Conservation (phyloP, 139 green algal species). For the Coccomyxa sp. region DNA sequence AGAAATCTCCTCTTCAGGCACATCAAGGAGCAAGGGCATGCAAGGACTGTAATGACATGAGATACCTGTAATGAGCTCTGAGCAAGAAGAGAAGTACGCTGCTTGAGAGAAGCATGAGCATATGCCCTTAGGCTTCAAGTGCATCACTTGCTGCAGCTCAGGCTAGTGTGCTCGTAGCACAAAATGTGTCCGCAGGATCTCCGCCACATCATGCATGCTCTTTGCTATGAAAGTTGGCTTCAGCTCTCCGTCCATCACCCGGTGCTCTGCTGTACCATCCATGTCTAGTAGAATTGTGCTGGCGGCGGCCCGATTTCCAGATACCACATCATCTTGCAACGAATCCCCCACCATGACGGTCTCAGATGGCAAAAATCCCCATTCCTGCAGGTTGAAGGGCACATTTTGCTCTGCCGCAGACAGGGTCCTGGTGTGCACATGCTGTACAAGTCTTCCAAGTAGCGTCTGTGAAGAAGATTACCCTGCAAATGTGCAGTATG, state of each 20-base stretch:
- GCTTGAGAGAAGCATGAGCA: no score
- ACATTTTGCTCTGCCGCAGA: background rate
- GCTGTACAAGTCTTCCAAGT: no score
- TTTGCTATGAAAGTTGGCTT: conserved; percentile 47
- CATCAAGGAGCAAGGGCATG: background rate
- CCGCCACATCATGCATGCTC: conserved; percentile 38
- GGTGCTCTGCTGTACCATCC: conserved; percentile 5
- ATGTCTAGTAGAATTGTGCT: conserved; percentile 61
- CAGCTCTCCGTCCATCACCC: conserved; percentile 40
- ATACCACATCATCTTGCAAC: conserved; percentile 34
- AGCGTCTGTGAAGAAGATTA: no score
- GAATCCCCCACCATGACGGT: no score
- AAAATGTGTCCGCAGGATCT: conserved; percentile 37
- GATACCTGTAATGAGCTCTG: no score
- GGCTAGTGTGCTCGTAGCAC: conserved; percentile 9
- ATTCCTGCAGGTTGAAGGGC: conserved; percentile 29
- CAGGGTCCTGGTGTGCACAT: background rate
- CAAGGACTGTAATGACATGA: background rate
- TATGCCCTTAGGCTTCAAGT: no score
- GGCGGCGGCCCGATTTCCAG: conserved; percentile 67
- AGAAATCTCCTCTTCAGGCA: conserved; percentile 11
- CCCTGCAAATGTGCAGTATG: conserved; percentile 73
- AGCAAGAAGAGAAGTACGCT: no score
- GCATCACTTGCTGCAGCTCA: background rate
- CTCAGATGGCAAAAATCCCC: conserved; percentile 53